These are phyloP conservation scores for Colletotrichum sp. DNA, from an alignment of 2,329 filamentous ascomycete species.

Conservation along the genomic window DNA sequence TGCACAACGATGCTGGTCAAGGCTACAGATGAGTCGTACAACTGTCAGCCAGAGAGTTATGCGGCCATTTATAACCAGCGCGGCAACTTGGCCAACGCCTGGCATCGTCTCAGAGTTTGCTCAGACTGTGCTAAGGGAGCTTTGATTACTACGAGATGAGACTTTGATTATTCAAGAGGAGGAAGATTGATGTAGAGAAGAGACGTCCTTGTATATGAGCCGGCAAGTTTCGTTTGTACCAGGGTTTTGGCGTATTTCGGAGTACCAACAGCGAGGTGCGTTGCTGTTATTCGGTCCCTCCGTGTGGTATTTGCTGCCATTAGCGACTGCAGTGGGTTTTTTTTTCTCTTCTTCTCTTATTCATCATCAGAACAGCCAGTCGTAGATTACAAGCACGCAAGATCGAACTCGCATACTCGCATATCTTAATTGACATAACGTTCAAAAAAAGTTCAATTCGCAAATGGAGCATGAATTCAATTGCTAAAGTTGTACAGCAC, in stretches of 20 bases:
- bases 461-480: not conserved
- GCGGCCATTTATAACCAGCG: constrained; percentile 67
- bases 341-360: not conserved
- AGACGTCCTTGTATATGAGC: not conserved
- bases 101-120: constrained; percentile 61
- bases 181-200: not conserved
- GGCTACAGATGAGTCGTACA: constrained; percentile 70
- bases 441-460: not conserved
- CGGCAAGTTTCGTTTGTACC: not conserved
- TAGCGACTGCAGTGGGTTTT: not conserved
- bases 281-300: not conserved
- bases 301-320: not conserved
- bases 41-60: constrained; percentile 68
- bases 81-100: constrained; percentile 71
- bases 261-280: not conserved
- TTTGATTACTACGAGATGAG: not conserved
- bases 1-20: constrained; percentile 66
- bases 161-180: not conserved
- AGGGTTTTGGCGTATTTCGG: not conserved
- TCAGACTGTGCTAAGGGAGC: constrained; percentile 30
- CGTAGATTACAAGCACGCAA: not conserved
- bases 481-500: constrained; percentile 9
- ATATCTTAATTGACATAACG: not conserved
- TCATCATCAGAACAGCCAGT: not conserved
- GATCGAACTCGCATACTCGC: not conserved